Evolutionary conservation across 768 basidiomycete species (phyloP).

Genomic region (Auricularia cornea): DNA sequence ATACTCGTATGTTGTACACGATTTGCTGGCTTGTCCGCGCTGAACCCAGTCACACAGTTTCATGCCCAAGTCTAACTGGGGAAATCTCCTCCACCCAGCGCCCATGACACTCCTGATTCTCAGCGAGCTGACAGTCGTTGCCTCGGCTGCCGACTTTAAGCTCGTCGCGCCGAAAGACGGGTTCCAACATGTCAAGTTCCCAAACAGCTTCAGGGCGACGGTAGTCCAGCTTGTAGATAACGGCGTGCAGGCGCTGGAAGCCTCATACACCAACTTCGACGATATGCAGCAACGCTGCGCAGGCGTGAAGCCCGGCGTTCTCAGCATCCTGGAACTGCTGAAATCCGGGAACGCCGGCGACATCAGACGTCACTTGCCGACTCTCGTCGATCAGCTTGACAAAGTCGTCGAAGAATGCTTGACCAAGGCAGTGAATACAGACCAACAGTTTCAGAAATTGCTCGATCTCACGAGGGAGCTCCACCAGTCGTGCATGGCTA

Average conservation of each 20-base stretch:
- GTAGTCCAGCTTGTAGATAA: not conserved
- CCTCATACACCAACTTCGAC: not conserved
- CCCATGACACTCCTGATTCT: slow-evolving; percentile 1
- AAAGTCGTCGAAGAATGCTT: not conserved
- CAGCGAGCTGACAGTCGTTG: not conserved
- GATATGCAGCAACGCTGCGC: not conserved
- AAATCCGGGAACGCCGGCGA: not conserved
- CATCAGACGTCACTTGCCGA: not conserved
- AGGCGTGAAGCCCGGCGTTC: not conserved
- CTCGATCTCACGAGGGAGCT: not conserved
- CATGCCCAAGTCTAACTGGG: not conserved
- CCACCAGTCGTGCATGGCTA: not conserved
- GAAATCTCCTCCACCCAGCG: not conserved
- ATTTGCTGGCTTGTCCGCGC: no score
- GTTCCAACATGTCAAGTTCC: not conserved
- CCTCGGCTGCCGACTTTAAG: not conserved
- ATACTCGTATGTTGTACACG: no score
- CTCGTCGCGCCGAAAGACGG: not conserved
- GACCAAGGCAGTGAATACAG: not conserved
- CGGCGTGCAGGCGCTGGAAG: not conserved
- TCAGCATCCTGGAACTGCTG: not conserved
- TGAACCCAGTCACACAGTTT: no score
- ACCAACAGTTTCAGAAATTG: not conserved
- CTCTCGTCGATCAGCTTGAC: not conserved
- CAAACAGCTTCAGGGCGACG: slow-evolving; percentile 1